Conservation (phyloP, 495 filamentous ascomycete genomes). For the Lichina pygmaea region DNA sequence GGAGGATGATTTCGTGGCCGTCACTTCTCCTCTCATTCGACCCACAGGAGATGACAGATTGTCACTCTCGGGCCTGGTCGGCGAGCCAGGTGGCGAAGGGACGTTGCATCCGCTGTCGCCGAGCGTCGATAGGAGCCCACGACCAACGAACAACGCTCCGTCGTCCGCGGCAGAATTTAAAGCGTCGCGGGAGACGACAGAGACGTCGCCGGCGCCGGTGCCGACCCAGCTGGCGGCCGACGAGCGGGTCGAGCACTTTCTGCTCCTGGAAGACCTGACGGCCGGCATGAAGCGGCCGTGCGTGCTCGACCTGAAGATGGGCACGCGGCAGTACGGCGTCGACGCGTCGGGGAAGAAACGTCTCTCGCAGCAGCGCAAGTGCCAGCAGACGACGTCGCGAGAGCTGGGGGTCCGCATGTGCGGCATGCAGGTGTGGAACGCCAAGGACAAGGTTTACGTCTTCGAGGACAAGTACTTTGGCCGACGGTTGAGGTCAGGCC, state of each 20-base stretch:
- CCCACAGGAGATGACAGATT: background rate
- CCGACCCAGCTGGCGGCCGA: conserved; percentile 44
- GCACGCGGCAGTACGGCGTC: conserved; percentile 93
- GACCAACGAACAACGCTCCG: background rate
- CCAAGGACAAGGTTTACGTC: conserved; percentile 49
- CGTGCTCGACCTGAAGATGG: conserved; percentile 96
- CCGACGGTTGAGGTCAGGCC: conserved; percentile 61
- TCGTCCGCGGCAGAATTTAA: conserved; percentile 3
- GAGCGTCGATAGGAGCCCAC: background rate
- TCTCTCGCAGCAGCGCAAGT: conserved; percentile 76
- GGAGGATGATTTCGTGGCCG: conserved; percentile 22
- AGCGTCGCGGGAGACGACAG: conserved; percentile 14
- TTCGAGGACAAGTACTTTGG: conserved; percentile 98
- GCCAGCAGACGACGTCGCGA: conserved; percentile 71
- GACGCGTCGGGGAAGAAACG: conserved; percentile 81
- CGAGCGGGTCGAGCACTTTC: conserved; percentile 68
- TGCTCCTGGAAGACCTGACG: conserved; percentile 88
- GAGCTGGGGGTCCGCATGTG: conserved; percentile 82
- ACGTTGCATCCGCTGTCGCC: too few species aligned
- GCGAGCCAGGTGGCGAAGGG: background rate
- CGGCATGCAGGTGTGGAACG: conserved; percentile 89
- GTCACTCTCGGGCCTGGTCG: background rate
- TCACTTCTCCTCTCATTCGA: background rate
- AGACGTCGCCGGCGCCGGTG: conserved; percentile 33
- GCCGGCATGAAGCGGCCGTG: conserved; percentile 91